Percentiles rank a stretch among this genome's conserved stretches.
These are phyloP conservation scores for Bathelium albidoporum DNA, from an alignment of 495 filamentous ascomycete species.

Conservation along the genomic window DNA sequence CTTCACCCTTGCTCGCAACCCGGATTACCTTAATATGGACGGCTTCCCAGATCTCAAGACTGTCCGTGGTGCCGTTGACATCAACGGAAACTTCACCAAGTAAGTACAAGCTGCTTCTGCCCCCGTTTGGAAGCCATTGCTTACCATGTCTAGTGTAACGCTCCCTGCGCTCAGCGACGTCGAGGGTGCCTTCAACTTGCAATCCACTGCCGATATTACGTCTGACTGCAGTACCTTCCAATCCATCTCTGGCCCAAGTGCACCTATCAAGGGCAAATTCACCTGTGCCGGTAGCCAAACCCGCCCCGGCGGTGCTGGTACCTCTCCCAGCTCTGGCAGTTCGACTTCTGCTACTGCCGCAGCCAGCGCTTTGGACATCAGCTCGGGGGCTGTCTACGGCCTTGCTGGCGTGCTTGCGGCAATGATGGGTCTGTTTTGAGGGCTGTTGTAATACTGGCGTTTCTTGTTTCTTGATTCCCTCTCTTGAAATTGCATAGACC, in stretches of 20 bases:
- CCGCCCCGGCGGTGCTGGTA: constrained; percentile 21
- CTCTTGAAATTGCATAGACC: constrained; percentile 23
- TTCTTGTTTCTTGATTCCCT: constrained; percentile 6
- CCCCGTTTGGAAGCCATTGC: not conserved
- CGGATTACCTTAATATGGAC: constrained; percentile 49
- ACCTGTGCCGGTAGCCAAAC: constrained; percentile 29
- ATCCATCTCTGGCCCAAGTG: constrained; percentile 40
- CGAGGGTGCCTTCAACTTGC: constrained; percentile 76
- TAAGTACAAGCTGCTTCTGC: constrained; percentile 39
- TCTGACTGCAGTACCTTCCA: constrained; percentile 31
- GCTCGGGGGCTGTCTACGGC: constrained; percentile 21
- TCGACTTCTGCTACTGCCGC: constrained; percentile 12
- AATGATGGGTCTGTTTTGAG: constrained; percentile 32
- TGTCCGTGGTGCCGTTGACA: constrained; percentile 80
- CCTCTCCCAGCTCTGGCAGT: constrained; percentile 17
- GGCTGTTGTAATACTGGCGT: not conserved
- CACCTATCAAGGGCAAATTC: constrained; percentile 37
- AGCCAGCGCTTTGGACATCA: constrained; percentile 24
- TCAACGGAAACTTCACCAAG: constrained; percentile 74
- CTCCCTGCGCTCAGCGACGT: constrained; percentile 64
- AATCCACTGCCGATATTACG: constrained; percentile 47
- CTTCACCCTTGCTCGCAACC: constrained; percentile 82
- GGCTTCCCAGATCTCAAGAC: constrained; percentile 55
- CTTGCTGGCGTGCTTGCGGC: constrained; percentile 29
- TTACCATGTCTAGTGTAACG: constrained; percentile 44